These are phyloP conservation scores for Calonectria multiphialidica DNA, from an alignment of 2,329 filamentous ascomycete genomes.

Conservation along the genomic window DNA sequence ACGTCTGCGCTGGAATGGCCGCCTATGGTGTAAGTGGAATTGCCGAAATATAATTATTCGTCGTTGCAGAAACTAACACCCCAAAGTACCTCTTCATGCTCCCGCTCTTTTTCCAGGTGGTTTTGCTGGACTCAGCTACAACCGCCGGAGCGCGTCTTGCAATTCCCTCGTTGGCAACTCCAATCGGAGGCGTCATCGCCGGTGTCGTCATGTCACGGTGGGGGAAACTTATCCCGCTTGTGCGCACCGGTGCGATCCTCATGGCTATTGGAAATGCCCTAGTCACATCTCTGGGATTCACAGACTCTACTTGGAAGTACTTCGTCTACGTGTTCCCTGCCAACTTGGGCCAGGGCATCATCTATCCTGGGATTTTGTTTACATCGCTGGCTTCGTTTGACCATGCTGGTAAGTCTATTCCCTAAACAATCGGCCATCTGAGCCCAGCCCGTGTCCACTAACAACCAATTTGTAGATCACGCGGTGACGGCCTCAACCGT, in stretches of 20 bases:
- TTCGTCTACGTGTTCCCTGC: slow-evolving; percentile 68
- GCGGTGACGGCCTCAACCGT: slow-evolving; percentile 73
- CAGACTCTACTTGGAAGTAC: slow-evolving; percentile 66
- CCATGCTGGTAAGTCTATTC: slow-evolving; percentile 63
- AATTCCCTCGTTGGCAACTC: slow-evolving; percentile 71
- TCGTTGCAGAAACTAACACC: slow-evolving; percentile 25
- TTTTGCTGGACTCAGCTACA: slow-evolving; percentile 73
- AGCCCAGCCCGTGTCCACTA: not conserved
- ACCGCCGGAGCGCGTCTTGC: slow-evolving; percentile 74
- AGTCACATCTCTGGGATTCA: slow-evolving; percentile 61
- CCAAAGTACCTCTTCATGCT: slow-evolving; percentile 74
- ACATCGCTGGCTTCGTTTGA: slow-evolving; percentile 73
- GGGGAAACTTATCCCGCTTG: slow-evolving; percentile 63
- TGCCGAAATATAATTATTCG: not conserved
- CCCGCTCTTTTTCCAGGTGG: slow-evolving; percentile 78
- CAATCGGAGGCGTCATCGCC: slow-evolving; percentile 66
- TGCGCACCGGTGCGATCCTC: slow-evolving; percentile 62
- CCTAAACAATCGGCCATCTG: rapidly evolving
- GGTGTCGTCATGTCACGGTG: slow-evolving; percentile 71
- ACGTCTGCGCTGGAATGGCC: slow-evolving; percentile 70
- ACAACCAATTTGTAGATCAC: slow-evolving; percentile 59
- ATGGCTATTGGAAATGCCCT: slow-evolving; percentile 67
- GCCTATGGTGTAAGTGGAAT: slow-evolving; percentile 68
- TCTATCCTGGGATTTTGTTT: slow-evolving; percentile 70
- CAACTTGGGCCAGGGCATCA: slow-evolving; percentile 70